These are phyloP conservation scores for Fonsecaea pedrosoi DNA, from an alignment of 2,329 filamentous ascomycete genomes.

Conservation along the genomic window DNA sequence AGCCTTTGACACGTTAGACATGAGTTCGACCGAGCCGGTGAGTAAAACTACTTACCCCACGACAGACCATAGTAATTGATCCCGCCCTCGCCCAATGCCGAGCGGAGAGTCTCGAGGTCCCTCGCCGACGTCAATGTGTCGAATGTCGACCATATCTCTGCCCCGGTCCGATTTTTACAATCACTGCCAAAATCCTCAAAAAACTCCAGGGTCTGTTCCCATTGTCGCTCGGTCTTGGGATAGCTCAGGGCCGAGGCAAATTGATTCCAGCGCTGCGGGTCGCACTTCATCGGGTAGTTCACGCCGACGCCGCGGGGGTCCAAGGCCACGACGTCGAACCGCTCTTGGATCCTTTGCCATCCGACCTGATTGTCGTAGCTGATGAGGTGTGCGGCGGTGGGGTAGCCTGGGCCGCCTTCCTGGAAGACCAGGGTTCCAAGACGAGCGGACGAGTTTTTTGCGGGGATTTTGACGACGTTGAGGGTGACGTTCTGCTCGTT, in stretches of 20 bases:
- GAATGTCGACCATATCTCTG: too few species aligned
- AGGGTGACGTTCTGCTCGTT: too few species aligned
- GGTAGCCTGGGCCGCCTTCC: too few species aligned
- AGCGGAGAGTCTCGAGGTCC: neutral
- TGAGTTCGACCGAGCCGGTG: too few species aligned
- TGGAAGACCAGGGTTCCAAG: too few species aligned
- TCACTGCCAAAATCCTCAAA: neutral
- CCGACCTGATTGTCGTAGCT: too few species aligned
- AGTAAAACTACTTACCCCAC: neutral
- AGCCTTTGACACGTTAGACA: neutral
- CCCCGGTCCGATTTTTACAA: neutral
- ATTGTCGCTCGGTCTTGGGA: neutral
- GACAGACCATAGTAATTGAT: constrained; percentile 3
- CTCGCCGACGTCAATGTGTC: neutral
- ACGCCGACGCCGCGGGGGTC: constrained; percentile 1
- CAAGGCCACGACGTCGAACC: neutral
- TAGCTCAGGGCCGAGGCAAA: neutral
- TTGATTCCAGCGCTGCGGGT: neutral
- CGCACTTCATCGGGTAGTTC: neutral
- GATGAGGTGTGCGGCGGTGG: too few species aligned
- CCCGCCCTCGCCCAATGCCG: neutral
- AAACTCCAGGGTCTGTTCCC: neutral
- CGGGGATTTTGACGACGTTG: too few species aligned
- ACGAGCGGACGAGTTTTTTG: too few species aligned
- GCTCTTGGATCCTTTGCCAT: too few species aligned